phyloP scores from a whole-genome alignment of 805 yeast genomes.

The Spathaspora boniae region DNA sequence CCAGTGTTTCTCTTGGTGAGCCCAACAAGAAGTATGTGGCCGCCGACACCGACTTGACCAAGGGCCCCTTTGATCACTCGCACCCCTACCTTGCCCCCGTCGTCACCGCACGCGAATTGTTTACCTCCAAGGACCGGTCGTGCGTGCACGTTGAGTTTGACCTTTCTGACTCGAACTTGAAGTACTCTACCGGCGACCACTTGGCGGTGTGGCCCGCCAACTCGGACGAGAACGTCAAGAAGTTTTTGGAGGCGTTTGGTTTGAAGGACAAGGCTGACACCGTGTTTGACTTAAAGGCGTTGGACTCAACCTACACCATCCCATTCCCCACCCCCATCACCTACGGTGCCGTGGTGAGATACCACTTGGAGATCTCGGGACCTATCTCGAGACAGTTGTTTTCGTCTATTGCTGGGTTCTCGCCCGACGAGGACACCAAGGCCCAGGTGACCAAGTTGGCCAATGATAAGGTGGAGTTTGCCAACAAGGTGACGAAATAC shows the following conservation, averaged over 20 bases:
- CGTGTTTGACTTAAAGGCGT: constrained; percentile 61
- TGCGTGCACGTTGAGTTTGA: constrained; percentile 93
- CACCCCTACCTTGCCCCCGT: constrained; percentile 84
- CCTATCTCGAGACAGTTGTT: constrained; percentile 89
- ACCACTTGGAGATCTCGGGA: constrained; percentile 88
- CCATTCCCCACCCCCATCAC: constrained; percentile 83
- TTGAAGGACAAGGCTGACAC: constrained; percentile 48
- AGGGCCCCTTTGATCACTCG: constrained; percentile 75
- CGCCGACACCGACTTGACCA: constrained; percentile 32
- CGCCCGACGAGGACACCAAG: constrained; percentile 64
- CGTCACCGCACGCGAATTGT: constrained; percentile 60
- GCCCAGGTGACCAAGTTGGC: constrained; percentile 51
- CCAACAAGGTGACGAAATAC: constrained; percentile 55
- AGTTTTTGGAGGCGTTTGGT: constrained; percentile 62
- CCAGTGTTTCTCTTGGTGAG: constrained; percentile 64
- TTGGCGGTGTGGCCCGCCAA: constrained; percentile 94
- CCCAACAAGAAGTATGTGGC: constrained; percentile 53
- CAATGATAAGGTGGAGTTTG: constrained; percentile 66
- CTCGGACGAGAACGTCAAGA: constrained; percentile 67
- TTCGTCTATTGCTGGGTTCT: constrained; percentile 69
- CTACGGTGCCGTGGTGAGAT: constrained; percentile 79
- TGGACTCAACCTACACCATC: constrained; percentile 63
- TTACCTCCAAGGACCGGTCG: constrained; percentile 59
- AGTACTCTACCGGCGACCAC: constrained; percentile 94
- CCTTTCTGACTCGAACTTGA: constrained; percentile 65